These are phyloP conservation scores for Hibiscus syriacus DNA, from an alignment of 345 rosid genomes.

Conservation along the genomic window DNA sequence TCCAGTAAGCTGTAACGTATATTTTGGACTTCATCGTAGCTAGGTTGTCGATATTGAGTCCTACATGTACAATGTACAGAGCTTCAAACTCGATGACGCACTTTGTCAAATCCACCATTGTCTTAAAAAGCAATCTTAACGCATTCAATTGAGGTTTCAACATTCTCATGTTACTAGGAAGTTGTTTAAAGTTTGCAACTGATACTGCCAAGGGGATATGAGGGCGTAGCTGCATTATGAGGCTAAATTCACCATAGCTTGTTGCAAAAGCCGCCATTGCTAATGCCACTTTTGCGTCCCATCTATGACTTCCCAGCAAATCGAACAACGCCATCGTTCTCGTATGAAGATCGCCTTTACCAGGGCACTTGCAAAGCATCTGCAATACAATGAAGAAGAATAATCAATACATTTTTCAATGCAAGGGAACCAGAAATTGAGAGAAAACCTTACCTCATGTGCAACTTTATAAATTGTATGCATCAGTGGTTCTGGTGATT, in stretches of 20 bases:
- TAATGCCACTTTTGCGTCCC: conserved; percentile 71
- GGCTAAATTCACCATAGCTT: conserved; percentile 52
- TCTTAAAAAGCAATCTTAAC: conserved; percentile 36
- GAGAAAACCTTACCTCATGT: conserved; percentile 32
- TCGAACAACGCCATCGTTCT: conserved; percentile 53
- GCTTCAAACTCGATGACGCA: conserved; percentile 50
- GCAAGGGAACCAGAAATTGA: conserved; percentile 2
- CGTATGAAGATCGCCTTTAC: conserved; percentile 30
- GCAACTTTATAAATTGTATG: conserved; percentile 33
- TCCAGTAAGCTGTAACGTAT: conserved; percentile 56
- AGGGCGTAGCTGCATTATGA: conserved; percentile 37
- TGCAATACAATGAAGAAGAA: conserved; percentile 22
- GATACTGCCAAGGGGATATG: conserved; percentile 47
- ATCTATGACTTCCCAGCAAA: conserved; percentile 46
- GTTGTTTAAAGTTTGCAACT: conserved; percentile 44
- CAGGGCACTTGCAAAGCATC: conserved; percentile 40
- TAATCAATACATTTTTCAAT: neutral
- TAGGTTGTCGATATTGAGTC: conserved; percentile 30
- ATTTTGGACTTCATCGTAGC: conserved; percentile 38
- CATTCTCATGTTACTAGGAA: conserved; percentile 31
- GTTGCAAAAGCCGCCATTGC: conserved; percentile 60
- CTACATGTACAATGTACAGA: conserved; percentile 32
- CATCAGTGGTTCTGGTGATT: conserved; percentile 37
- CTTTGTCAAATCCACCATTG: conserved; percentile 47
- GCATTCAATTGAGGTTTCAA: conserved; percentile 50